Evolutionary conservation across 345 rosid species (phyloP).

Genomic region (Euphorbia peplus): DNA sequence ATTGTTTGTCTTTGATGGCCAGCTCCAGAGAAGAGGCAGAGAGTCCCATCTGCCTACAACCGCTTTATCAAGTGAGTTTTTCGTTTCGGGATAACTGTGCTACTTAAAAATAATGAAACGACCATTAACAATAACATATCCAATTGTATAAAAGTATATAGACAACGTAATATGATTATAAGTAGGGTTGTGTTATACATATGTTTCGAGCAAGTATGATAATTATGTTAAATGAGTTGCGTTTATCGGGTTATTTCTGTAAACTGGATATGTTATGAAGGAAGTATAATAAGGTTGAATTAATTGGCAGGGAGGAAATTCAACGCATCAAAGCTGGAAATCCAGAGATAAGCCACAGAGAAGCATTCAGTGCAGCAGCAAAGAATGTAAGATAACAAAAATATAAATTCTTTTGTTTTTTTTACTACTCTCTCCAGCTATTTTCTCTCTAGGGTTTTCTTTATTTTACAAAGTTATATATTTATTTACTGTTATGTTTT

Average conservation of each 20-base stretch:
- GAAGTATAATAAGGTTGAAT: too few relatives aligned
- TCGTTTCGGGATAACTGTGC: too few relatives aligned
- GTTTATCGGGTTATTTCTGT: too few relatives aligned
- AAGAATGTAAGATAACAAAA: slow-evolving; percentile 97
- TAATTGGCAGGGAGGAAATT: slow-evolving; percentile 82
- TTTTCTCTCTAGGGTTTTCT: neutral
- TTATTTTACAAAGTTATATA: neutral
- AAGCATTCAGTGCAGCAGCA: slow-evolving; percentile 99
- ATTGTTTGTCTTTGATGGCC: slow-evolving; percentile 48
- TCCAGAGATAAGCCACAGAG: slow-evolving; percentile 99
- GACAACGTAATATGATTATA: too few relatives aligned
- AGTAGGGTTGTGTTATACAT: too few relatives aligned
- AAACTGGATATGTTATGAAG: too few relatives aligned
- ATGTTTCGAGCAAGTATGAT: too few relatives aligned
- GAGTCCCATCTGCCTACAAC: slow-evolving; percentile 99
- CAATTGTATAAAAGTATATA: too few relatives aligned
- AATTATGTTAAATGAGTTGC: too few relatives aligned
- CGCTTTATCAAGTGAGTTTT: slow-evolving; percentile 98
- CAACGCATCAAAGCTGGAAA: slow-evolving; percentile 98
- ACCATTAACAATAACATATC: too few relatives aligned
- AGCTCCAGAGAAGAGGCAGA: slow-evolving; percentile 99
- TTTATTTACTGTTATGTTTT: slow-evolving; percentile 9
- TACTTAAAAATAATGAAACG: too few relatives aligned
- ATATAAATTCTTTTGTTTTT: too few relatives aligned
- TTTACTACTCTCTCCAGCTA: neutral